A percentile compares a stretch with the other conserved stretches of the same genome.
Conservation (phyloP, 2,329 filamentous ascomycete genomes). For the Chaetomium sp. region DNA sequence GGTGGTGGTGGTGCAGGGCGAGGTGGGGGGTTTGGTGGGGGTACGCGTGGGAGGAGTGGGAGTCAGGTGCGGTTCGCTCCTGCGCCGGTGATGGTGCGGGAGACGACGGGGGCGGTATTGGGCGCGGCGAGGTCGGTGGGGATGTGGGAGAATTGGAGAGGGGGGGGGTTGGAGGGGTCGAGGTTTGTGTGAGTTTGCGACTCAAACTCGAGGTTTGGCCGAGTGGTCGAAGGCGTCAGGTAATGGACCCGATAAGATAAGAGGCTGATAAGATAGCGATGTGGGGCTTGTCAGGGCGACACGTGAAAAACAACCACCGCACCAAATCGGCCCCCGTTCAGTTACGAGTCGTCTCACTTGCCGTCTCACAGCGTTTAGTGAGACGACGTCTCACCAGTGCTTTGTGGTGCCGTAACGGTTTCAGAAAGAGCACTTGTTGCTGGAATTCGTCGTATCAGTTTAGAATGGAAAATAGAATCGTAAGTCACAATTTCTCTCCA, state of each 20-base stretch:
- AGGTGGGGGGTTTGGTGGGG: background rate
- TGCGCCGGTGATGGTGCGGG: background rate
- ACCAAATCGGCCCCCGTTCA: background rate
- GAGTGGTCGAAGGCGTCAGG: background rate
- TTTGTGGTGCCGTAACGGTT: background rate
- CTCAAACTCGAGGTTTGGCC: background rate
- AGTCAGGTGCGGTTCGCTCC: conserved; percentile 5
- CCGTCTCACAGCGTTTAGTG: background rate
- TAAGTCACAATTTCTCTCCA: background rate
- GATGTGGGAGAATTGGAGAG: conserved; percentile 19
- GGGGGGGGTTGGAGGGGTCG: conserved; percentile 14
- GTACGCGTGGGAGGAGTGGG: background rate
- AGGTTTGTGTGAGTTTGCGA: background rate
- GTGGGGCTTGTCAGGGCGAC: background rate
- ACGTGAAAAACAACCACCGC: background rate
- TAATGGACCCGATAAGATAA: too few species aligned
- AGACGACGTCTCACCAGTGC: background rate
- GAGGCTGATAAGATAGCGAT: background rate
- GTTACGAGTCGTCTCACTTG: background rate
- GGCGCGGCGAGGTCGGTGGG: conserved; percentile 3
- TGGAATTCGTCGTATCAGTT: background rate
- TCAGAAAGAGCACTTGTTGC: background rate
- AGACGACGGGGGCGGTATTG: background rate
- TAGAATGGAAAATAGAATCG: background rate
- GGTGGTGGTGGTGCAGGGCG: background rate